phyloP scores from a whole-genome alignment of 768 basidiomycete species.

The Auricularia auricula-judae region DNA sequence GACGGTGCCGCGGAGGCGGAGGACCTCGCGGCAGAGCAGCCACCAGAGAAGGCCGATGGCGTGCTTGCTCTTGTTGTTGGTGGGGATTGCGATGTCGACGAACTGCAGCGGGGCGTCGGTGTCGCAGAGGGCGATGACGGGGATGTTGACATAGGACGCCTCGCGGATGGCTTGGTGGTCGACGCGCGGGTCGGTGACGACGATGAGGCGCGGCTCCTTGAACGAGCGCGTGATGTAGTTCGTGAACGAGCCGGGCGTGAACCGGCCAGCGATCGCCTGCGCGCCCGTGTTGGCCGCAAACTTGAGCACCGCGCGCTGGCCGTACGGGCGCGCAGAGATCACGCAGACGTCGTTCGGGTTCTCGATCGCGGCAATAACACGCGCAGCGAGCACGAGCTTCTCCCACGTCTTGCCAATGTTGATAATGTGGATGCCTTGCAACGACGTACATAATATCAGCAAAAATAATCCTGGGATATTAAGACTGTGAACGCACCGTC shows the following conservation, averaged over 20 bases:
- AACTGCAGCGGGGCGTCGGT: conserved; percentile 96
- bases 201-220: conserved; percentile 97
- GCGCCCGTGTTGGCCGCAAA: conserved; percentile 97
- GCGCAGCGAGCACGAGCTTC: conserved; percentile 95
- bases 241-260: conserved; percentile 98
- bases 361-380: conserved; percentile 93
- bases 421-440: conserved; percentile 82
- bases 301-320: conserved; percentile 98
- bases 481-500: conserved; percentile 58
- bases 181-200: conserved; percentile 98
- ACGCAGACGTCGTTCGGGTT: conserved; percentile 98
- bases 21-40: conserved; percentile 93
- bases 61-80: conserved; percentile 98
- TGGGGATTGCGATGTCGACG: conserved; percentile 97
- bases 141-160: conserved; percentile 99
- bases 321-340: conserved; percentile 96
- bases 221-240: conserved; percentile 99
- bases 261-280: conserved; percentile 96
- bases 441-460: conserved; percentile 5
- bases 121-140: conserved; percentile 98
- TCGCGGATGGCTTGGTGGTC: conserved; percentile 99
- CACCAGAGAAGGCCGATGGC: conserved; percentile 97
- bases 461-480: background rate
- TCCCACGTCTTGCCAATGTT: conserved; percentile 99
- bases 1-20: conserved; percentile 89